Evolutionary conservation across 2,329 filamentous ascomycete genomes (phyloP), one percentile per base, ranked within the genome.

Genomic region (Cordyceps militaris): DNA sequence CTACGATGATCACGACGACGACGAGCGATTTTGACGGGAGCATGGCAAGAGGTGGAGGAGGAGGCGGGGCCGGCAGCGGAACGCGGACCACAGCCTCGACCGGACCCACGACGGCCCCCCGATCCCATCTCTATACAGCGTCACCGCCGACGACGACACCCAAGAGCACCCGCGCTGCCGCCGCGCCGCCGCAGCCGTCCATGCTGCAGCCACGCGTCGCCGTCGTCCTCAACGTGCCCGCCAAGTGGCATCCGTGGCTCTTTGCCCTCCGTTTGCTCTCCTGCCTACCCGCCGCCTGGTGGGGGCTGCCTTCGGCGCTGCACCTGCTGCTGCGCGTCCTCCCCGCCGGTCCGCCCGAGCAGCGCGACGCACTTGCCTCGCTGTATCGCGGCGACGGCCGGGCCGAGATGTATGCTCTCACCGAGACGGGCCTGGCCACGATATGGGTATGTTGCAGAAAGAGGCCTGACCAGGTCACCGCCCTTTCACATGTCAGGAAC

Each of bases 151-250:
- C 48, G 19, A 14, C 48, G 28, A 19, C 47, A 36, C 30, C 9
- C 30, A 8, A 7, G 16, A 28, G 34, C 34, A 40, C 28, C 16
- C 14, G 13, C 32, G 4, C 16, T 11, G 19, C 38, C 6, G 40
- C 42, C 43, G 51, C 34, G 34, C 13, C 10, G 23, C n/a, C 30
- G 23, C 19, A 19, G 26, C 16, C 58, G 34, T 72, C 80, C 16
- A 74, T 86, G 54, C 77, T 91, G 44, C 88, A 91, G 66, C 89
- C 89, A 13, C 87, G 88, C 57, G 84, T 93, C 57, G 89, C 89
- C 61, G 87, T 91, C 64, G 81, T 90, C 32, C 79, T 93, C 48
- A 88, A 89, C 53, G 83, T 94, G 16, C 84, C 87, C 56, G 78
- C 79, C 61, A 79, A 78, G 61, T 93, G 88, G 86, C 86, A 92